A percentile compares a stretch with the other conserved stretches of the same genome.
phyloP scores from a whole-genome alignment of 108 stramenopile species.

The Fistulifera pelliculosa region DNA sequence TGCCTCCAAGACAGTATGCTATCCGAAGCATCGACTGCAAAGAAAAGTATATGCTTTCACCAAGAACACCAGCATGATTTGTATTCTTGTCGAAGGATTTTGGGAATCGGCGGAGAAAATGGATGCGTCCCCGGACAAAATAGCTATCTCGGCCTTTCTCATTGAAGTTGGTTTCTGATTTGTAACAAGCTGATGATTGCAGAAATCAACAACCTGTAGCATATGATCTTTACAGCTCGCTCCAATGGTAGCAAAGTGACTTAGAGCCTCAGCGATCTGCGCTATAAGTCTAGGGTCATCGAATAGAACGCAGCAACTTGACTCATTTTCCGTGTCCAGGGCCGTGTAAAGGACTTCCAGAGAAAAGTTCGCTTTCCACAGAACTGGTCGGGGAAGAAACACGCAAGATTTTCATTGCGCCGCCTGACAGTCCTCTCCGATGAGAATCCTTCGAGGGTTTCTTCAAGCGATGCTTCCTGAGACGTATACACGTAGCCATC shows the following conservation, averaged over 20 bases:
- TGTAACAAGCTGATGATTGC: conserved; percentile 7
- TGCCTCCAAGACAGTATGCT: conserved; percentile 3
- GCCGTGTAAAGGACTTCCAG: conserved; percentile 46
- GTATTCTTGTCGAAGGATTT: too few relatives aligned
- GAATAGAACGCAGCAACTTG: background rate
- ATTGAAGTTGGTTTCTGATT: conserved; percentile 1
- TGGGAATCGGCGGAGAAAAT: conserved; percentile 5
- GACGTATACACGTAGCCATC: conserved; percentile 49
- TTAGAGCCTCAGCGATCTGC: conserved; percentile 48
- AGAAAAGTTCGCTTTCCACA: conserved; percentile 67
- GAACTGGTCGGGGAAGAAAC: conserved; percentile 25
- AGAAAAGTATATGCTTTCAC: conserved; percentile 34
- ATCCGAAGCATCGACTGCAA: conserved; percentile 26
- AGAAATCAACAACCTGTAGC: conserved; percentile 42
- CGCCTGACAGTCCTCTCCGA: conserved; percentile 6
- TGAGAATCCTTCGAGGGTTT: conserved; percentile 6
- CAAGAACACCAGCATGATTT: conserved; percentile 9
- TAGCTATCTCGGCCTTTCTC: conserved; percentile 27
- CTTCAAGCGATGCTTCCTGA: conserved; percentile 20
- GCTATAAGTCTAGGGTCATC: conserved; percentile 16
- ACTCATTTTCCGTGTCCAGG: conserved; percentile 12
- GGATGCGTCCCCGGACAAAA: conserved; percentile 13
- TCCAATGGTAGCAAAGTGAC: conserved; percentile 72
- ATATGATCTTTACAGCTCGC: conserved; percentile 70
- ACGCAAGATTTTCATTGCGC: conserved; percentile 17